Evolutionary conservation across 2,329 filamentous ascomycete species (phyloP).

Genomic region (Diaporthe longicolla): DNA sequence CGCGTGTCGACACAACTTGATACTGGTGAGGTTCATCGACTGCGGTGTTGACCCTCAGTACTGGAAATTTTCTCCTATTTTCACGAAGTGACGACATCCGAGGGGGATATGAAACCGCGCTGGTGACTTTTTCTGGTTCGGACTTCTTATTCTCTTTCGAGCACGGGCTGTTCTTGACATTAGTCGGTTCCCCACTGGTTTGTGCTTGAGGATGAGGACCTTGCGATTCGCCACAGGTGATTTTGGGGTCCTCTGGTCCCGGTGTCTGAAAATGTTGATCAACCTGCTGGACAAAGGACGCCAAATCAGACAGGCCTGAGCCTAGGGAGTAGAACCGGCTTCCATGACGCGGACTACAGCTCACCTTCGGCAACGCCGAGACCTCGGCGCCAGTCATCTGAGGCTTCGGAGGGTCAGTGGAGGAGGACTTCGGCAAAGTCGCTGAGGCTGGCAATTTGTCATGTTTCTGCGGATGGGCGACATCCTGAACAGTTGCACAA

Average conservation of each 20-base stretch:
- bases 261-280: constrained; percentile 41
- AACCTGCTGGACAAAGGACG: constrained; percentile 45
- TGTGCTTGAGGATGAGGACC: background rate
- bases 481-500: background rate
- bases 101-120: constrained; percentile 31
- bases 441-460: background rate
- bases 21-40: constrained; percentile 36
- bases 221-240: background rate
- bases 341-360: constrained; percentile 36
- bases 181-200: background rate
- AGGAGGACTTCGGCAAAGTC: background rate
- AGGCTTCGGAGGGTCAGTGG: background rate
- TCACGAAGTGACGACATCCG: constrained; percentile 38
- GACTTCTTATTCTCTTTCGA: background rate
- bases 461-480: background rate
- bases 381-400: background rate
- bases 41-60: constrained; percentile 23
- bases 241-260: background rate
- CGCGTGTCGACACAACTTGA: constrained; percentile 40
- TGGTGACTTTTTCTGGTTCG: background rate
- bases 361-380: background rate
- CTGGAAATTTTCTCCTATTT: constrained; percentile 31
- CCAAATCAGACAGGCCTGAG: constrained; percentile 45
- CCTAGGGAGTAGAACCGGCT: constrained; percentile 45
- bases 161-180: background rate